Evolutionary conservation across 208 protist genomes (phyloP).

Genomic region (Paratrypanosoma confusum): DNA sequence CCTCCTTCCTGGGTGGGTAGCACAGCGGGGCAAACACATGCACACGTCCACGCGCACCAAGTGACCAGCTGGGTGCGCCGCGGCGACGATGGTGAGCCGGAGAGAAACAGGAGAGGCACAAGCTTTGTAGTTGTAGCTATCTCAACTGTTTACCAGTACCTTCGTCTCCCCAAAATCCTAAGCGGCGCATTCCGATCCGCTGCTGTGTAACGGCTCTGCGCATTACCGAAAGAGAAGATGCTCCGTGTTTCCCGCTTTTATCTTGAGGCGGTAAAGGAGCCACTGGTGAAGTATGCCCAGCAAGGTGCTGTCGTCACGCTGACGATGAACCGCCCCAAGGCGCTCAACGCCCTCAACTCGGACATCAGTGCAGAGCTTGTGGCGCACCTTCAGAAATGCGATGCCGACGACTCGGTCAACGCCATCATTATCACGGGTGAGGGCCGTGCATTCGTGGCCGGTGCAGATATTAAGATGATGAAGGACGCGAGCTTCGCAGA

Average conservation of each 20-base stretch:
- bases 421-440: constrained; percentile 89
- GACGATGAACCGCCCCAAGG: constrained; percentile 89
- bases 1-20: no score
- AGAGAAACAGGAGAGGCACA: no score
- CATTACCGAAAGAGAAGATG: no score
- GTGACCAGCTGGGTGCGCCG: no score
- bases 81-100: no score
- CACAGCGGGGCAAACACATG: no score
- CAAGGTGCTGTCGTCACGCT: constrained; percentile 64
- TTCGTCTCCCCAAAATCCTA: no score
- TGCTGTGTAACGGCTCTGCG: no score
- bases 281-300: constrained; percentile 38
- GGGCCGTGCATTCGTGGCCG: constrained; percentile 92
- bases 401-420: constrained; percentile 67
- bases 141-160: no score
- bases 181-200: no score
- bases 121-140: no score
- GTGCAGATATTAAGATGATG: constrained; percentile 96
- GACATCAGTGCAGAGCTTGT: constrained; percentile 68
- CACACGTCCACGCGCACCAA: no score
- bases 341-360: constrained; percentile 90
- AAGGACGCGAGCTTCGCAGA: constrained; percentile 55
- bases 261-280: constrained; percentile 23
- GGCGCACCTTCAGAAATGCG: constrained; percentile 52
- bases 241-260: constrained; percentile 24